These are phyloP conservation scores for Raffaelea ambrosiae DNA, from an alignment of 2,329 filamentous ascomycete genomes.

Conservation along the genomic window DNA sequence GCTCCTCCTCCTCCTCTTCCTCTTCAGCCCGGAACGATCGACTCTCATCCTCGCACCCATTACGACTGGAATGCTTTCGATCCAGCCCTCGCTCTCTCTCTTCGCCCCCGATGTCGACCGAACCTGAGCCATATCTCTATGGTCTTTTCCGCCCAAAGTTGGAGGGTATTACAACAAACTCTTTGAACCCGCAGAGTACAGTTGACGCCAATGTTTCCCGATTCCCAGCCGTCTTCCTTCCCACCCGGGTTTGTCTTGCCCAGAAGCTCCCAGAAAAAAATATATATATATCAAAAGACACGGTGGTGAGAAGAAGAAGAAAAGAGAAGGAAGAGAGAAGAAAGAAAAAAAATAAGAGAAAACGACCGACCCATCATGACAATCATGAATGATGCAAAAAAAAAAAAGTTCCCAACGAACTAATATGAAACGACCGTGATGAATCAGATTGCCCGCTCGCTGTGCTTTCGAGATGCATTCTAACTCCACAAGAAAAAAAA, in stretches of 20 bases:
- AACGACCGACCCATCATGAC: background rate
- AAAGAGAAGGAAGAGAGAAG: background rate
- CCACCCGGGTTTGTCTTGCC: background rate
- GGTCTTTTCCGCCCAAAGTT: no score
- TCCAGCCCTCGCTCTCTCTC: background rate
- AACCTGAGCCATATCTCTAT: background rate
- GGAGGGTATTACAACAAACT: no score
- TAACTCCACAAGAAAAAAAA: constrained; percentile 3
- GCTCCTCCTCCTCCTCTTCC: no score
- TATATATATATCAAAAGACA: constrained; percentile 4
- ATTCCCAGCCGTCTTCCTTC: background rate
- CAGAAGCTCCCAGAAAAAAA: constrained; percentile 4
- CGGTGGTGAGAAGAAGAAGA: background rate
- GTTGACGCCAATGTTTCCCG: background rate
- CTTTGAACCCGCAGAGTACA: no score
- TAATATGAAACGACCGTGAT: constrained; percentile 6
- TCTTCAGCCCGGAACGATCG: no score
- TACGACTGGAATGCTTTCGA: constrained; percentile 7
- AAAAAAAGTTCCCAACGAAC: background rate
- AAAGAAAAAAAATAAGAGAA: constrained; percentile 1
- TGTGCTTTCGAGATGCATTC: constrained; percentile 6
- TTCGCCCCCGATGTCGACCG: background rate
- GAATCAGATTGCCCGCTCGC: constrained; percentile 3
- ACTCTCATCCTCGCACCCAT: constrained; percentile 11
- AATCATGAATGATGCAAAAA: background rate